Conservation (phyloP, 768 basidiomycete genomes). For the Kwoniella botswanensis region DNA sequence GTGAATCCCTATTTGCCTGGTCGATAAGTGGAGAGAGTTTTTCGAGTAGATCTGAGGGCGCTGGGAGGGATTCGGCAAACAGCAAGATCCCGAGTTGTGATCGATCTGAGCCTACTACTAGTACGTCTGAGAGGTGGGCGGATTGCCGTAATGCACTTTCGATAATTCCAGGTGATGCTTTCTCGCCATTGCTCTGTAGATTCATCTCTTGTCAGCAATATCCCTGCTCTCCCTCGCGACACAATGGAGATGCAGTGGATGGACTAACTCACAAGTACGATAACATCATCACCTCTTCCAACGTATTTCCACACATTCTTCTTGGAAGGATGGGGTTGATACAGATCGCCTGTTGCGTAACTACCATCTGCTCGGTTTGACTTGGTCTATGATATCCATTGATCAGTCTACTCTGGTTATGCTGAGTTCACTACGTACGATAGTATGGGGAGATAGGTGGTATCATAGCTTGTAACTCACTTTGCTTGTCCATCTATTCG, state of each 20-base stretch:
- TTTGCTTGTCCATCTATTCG: conserved; percentile 63
- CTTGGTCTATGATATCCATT: conserved; percentile 39
- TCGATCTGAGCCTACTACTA: conserved; percentile 64
- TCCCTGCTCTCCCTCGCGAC: not conserved
- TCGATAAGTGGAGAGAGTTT: conserved; percentile 14
- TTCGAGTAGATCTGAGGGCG: conserved; percentile 7
- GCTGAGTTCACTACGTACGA: too few species aligned
- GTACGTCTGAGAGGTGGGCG: conserved; percentile 62
- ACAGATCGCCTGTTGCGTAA: conserved; percentile 67
- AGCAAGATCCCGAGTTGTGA: conserved; percentile 64
- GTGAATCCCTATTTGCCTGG: conserved; percentile 47
- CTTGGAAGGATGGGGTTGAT: conserved; percentile 61
- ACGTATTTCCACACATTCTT: conserved; percentile 61
- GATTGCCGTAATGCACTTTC: conserved; percentile 63
- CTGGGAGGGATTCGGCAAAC: conserved; percentile 50
- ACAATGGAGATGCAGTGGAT: too few species aligned
- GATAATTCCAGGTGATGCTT: conserved; percentile 65
- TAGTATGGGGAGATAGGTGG: too few species aligned
- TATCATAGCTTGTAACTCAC: conserved; percentile 42
- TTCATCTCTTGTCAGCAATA: not conserved
- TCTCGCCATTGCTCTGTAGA: conserved; percentile 62
- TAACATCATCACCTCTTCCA: conserved; percentile 66
- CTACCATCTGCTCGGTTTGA: conserved; percentile 63
- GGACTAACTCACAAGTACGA: conserved; percentile 54
- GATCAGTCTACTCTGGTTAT: not conserved